Evolutionary conservation across 495 filamentous ascomycete genomes (phyloP).

Genomic region (Neurospora terricola): DNA sequence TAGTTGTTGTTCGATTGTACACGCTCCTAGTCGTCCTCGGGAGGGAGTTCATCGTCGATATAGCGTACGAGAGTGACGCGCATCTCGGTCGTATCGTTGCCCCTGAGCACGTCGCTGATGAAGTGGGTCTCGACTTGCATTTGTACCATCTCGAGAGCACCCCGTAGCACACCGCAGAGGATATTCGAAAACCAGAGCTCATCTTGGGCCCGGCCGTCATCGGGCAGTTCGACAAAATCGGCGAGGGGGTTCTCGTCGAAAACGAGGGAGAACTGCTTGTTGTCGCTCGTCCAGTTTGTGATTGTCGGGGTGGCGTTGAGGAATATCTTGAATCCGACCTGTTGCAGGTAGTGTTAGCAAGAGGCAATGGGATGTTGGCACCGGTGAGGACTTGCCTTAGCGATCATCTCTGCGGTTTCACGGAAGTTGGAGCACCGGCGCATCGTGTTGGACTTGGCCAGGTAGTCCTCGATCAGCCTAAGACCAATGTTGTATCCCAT

Average conservation of each 20-base stretch:
- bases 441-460: conserved; percentile 84
- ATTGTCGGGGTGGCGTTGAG: conserved; percentile 94
- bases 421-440: conserved; percentile 79
- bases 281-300: conserved; percentile 91
- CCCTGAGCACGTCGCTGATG: conserved; percentile 85
- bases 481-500: conserved; percentile 99
- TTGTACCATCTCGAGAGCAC: conserved; percentile 96
- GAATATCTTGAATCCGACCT: conserved; percentile 99
- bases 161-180: conserved; percentile 82
- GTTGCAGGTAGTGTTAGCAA: background rate
- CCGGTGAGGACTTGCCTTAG: conserved; percentile 53
- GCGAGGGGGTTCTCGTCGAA: conserved; percentile 96
- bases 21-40: conserved; percentile 69
- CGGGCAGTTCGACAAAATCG: conserved; percentile 94
- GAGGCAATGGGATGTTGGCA: background rate
- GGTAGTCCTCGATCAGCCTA: conserved; percentile 92
- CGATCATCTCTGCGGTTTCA: conserved; percentile 93
- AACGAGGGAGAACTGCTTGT: conserved; percentile 88
- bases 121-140: conserved; percentile 99
- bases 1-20: background rate
- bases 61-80: conserved; percentile 84
- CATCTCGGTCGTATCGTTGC: conserved; percentile 96
- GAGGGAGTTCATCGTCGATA: conserved; percentile 96
- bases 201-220: conserved; percentile 91
- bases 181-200: conserved; percentile 99